phyloP scores from a whole-genome alignment of 345 rosid species.

The Hypericum perforatum region DNA sequence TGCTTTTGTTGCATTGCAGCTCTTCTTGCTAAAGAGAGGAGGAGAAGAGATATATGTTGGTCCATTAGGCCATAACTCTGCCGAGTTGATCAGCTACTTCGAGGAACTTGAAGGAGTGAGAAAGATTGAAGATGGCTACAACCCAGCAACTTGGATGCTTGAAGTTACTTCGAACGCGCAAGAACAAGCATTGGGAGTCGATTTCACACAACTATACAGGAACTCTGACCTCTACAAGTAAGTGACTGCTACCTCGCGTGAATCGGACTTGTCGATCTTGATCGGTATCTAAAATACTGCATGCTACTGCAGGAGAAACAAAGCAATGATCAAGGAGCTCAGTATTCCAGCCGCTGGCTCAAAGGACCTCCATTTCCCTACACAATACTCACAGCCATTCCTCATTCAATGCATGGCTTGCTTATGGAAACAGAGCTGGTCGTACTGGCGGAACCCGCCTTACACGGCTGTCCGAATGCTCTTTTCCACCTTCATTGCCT shows the following conservation, averaged over 20 bases:
- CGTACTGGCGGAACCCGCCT: no score
- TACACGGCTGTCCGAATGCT: no score
- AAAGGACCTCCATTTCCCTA: no score
- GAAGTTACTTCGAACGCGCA: slow-evolving; percentile 2
- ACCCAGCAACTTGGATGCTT: slow-evolving; percentile 11
- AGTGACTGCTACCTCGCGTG: not conserved
- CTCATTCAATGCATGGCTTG: no score
- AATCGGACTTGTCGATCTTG: not conserved
- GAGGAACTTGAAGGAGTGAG: slow-evolving; percentile 7
- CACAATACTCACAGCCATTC: no score
- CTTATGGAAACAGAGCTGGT: no score
- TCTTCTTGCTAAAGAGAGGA: slow-evolving; percentile 6
- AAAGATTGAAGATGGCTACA: slow-evolving; percentile 6
- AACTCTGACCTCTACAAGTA: slow-evolving; percentile 7
- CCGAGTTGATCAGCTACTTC: slow-evolving; percentile 4
- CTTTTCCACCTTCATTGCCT: no score
- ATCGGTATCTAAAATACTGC: not conserved
- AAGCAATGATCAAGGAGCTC: slow-evolving; percentile 20
- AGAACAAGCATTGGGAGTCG: slow-evolving; percentile 4
- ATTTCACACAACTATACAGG: slow-evolving; percentile 5
- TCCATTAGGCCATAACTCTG: slow-evolving; percentile 1
- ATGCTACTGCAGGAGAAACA: slow-evolving; percentile 17
- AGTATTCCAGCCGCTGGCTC: no score
- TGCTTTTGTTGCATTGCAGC: not conserved
- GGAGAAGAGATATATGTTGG: slow-evolving; percentile 7